Percentiles rank a stretch among this genome's conserved stretches.
Conservation (phyloP, 441 rosid genomes). For the Gossypium schwendimanii region DNA sequence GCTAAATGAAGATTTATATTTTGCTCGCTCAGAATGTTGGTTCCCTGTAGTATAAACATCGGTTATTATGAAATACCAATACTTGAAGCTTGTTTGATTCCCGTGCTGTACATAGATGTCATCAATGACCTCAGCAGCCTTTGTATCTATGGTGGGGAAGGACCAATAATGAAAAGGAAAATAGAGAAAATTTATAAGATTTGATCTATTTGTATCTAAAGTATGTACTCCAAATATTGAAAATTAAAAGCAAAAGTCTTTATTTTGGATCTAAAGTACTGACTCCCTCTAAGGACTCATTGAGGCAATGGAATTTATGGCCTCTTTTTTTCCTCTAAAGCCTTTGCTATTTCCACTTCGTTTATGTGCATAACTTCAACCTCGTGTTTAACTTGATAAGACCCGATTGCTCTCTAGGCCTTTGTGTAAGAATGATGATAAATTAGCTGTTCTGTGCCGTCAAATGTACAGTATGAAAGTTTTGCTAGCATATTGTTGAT, state of each 20-base stretch:
- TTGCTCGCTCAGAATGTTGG: constrained; percentile 21
- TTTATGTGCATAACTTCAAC: not conserved
- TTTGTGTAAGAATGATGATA: not conserved
- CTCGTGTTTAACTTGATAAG: not conserved
- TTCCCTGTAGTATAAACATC: constrained; percentile 20
- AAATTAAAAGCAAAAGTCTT: not conserved
- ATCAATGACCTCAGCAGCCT: constrained; percentile 25
- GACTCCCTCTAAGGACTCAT: not conserved
- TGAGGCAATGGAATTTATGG: not conserved
- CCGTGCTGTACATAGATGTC: constrained; percentile 38
- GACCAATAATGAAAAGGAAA: not conserved
- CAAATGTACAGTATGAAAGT: not conserved
- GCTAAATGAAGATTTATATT: constrained; percentile 23
- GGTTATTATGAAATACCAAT: constrained; percentile 29
- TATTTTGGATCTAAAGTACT: not conserved
- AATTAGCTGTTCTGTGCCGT: not conserved
- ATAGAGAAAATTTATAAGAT: not conserved
- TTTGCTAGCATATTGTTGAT: constrained; percentile 2
- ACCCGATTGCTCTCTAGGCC: not conserved
- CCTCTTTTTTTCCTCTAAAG: not conserved
- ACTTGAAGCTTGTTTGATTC: constrained; percentile 29
- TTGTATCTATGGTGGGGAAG: constrained; percentile 27
- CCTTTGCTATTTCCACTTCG: not conserved
- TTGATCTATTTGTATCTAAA: not conserved
- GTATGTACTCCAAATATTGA: not conserved